A percentile compares a stretch with the other conserved stretches of the same genome.
phyloP scores from a whole-genome alignment of 495 filamentous ascomycete genomes.

The Podospora anserina region DNA sequence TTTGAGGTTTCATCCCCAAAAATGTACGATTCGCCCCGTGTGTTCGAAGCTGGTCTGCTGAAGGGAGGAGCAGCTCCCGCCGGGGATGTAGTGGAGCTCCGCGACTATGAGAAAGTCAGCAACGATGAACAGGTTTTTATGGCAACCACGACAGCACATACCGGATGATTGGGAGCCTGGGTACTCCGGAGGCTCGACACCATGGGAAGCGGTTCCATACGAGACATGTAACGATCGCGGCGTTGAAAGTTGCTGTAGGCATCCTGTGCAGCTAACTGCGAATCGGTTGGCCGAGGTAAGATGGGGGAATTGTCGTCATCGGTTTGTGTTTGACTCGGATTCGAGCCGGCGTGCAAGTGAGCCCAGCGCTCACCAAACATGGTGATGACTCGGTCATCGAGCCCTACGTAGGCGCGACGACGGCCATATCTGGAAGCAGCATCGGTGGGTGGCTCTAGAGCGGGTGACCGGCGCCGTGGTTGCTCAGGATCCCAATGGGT shows the following conservation, averaged over 20 bases:
- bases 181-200: constrained; percentile 27
- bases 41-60: not conserved
- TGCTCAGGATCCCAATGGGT: not conserved
- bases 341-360: constrained; percentile 25
- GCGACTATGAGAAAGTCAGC: constrained; percentile 15
- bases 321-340: constrained; percentile 17
- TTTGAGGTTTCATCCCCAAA: not conserved
- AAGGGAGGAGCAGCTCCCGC: not conserved
- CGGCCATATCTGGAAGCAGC: constrained; percentile 13
- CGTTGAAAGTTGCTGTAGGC: not conserved
- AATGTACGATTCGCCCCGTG: constrained; percentile 1
- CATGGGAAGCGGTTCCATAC: constrained; percentile 3
- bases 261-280: not conserved
- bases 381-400: constrained; percentile 19
- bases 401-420: constrained; percentile 6
- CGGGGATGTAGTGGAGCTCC: constrained; percentile 9
- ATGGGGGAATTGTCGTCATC: constrained; percentile 11
- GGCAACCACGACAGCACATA: constrained; percentile 10
- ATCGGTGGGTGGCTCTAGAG: not conserved
- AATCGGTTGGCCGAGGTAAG: not conserved
- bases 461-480: not conserved
- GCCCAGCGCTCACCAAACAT: constrained; percentile 35
- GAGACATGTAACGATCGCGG: constrained; percentile 11
- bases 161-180: constrained; percentile 19
- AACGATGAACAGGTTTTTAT: too few relatives aligned